These are phyloP conservation scores for Cercospora sesami DNA, from an alignment of 2,329 filamentous ascomycete species.

Conservation along the genomic window DNA sequence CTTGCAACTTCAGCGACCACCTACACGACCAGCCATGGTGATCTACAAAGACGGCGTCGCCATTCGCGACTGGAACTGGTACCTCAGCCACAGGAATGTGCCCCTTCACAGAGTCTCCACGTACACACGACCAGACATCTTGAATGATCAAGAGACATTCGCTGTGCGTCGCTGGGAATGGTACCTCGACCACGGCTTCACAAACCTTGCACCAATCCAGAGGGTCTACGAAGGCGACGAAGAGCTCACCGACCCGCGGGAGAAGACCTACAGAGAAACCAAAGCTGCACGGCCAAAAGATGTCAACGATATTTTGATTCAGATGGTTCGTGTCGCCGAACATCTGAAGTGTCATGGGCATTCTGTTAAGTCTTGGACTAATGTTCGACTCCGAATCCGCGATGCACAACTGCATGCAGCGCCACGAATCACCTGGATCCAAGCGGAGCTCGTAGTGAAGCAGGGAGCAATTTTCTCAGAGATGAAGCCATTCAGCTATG, in stretches of 20 bases:
- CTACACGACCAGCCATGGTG: background rate
- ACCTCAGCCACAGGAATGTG: background rate
- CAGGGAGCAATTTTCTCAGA: no score
- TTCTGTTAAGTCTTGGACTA: background rate
- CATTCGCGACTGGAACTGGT: background rate
- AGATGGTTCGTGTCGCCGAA: background rate
- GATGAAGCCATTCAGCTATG: no score
- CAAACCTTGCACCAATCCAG: accelerated
- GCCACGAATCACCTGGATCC: no score
- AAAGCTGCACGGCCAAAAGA: background rate
- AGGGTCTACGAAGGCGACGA: background rate
- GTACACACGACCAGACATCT: background rate
- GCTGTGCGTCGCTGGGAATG: background rate
- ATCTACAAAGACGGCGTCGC: background rate
- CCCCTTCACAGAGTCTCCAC: background rate
- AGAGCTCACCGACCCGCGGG: background rate
- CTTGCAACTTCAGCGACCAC: no score
- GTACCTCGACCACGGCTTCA: background rate
- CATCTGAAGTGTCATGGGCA: background rate
- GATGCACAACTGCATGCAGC: no score
- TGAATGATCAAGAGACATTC: background rate
- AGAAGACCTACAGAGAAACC: background rate
- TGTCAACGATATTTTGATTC: background rate
- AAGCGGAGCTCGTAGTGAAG: no score
- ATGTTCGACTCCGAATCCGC: background rate